phyloP scores from a whole-genome alignment of 1,139 yeast genomes.

The Meyerozyma sp. region DNA sequence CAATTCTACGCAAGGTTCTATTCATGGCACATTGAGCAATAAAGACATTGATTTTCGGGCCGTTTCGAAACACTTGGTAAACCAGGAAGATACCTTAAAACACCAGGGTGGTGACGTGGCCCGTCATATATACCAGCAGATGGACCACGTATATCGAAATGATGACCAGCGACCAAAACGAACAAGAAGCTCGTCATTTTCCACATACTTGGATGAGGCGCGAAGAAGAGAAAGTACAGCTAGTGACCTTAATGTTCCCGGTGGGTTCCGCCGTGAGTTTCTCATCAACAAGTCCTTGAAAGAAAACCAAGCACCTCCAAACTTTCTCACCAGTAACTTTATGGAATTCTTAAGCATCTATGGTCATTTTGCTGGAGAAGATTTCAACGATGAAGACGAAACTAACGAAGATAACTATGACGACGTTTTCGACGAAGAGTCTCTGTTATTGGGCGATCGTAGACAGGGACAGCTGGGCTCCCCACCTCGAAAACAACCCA shows the following conservation, averaged over 20 bases:
- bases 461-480: slow-evolving; percentile 4
- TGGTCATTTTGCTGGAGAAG: slow-evolving; percentile 84
- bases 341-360: slow-evolving; percentile 69
- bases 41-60: slow-evolving; percentile 26
- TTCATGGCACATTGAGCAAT: slow-evolving; percentile 13
- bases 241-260: slow-evolving; percentile 67
- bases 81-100: slow-evolving; percentile 37
- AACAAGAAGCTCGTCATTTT: slow-evolving; percentile 38
- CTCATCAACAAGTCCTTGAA: slow-evolving; percentile 26
- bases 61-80: slow-evolving; percentile 29
- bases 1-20: slow-evolving; percentile 6
- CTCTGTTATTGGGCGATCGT: slow-evolving; percentile 15
- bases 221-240: slow-evolving; percentile 58
- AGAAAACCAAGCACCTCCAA: slow-evolving; percentile 26
- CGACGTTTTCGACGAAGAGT: slow-evolving; percentile 24
- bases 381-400: slow-evolving; percentile 66
- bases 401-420: slow-evolving; percentile 36
- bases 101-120: slow-evolving; percentile 72
- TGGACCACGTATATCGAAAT: slow-evolving; percentile 14
- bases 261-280: slow-evolving; percentile 73
- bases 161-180: slow-evolving; percentile 13
- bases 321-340: slow-evolving; percentile 61
- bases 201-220: slow-evolving; percentile 30
- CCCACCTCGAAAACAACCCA: slow-evolving; percentile 4
- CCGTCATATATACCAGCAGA: slow-evolving; percentile 47